Base-by-base conservation (phyloP, 2,329 filamentous ascomycete species). In the Nannizziopsis arthrosporioides region DNA sequence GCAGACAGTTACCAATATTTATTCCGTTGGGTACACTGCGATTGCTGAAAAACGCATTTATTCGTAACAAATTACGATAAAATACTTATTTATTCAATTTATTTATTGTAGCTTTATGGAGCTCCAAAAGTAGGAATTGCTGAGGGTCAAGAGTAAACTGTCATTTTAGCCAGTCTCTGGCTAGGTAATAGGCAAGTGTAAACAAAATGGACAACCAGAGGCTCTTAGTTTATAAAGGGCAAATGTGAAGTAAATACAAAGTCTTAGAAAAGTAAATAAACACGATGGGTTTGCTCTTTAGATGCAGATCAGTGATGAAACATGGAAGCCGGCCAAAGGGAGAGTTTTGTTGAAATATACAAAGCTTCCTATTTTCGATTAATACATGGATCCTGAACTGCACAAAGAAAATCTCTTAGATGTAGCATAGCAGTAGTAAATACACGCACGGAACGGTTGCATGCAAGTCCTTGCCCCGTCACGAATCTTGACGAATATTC, bases 301-400 rank as follows among this genome's bases (percentile, higher is more conserved):
- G n/a, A 44, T 43, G 30, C 41, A 34, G 17, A 43, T 32, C 31
- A 3, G 14, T 8, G 5, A 10, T 14, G 12, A 5, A 22, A 15
- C 30, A 10, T 31, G 14, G 7, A 22, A 35, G 18, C 31, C 7
- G 42, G 14, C 12, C 7, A 14, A 32, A 8, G n/a, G 17, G 15
- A n/a, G 12, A 42, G 12, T 14, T 35, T 12, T 36, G 15, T 7
- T 42, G 11, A 38, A 43, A 46, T 43, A 47, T 37, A 43, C 40
- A 48, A 10, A 9, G 14, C 32, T 42, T 42, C 32, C 27, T 40
- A 48, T 41, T 48, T 47, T 40, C 34, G 9, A 43, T 42, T 48
- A 48, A 42, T 48, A 48, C 39, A 48, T 43, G 11, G 46, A 32
- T 42, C 34, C 31, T 48, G 39, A 38, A 36, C 31, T 48, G 38